phyloP scores from a whole-genome alignment of 208 protist genomes.

The Vickermania spadyakhi region DNA sequence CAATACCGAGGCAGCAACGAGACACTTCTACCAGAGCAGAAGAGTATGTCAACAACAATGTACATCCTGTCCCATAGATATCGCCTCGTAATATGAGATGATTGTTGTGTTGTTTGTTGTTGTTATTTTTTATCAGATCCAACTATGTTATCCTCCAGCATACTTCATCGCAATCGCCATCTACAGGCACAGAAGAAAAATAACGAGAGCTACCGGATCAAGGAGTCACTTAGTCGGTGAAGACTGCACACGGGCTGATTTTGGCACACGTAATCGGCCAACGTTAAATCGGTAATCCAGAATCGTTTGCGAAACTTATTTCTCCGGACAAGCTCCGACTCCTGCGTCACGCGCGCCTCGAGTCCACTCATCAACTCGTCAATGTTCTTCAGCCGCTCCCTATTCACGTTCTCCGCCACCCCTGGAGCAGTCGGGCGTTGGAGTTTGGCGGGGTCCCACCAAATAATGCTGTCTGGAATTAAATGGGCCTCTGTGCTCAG shows the following conservation, averaged over 20 bases:
- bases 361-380: background rate
- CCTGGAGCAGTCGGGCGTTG: background rate
- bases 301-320: background rate
- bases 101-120: too few species aligned
- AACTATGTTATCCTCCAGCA: too few species aligned
- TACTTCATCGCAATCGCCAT: too few species aligned
- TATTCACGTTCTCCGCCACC: background rate
- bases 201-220: too few species aligned
- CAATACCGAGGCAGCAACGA: too few species aligned
- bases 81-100: too few species aligned
- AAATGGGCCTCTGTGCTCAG: slow-evolving; percentile 46
- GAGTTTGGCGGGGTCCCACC: slow-evolving; percentile 12
- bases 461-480: slow-evolving; percentile 30
- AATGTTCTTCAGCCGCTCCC: background rate
- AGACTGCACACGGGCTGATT: background rate
- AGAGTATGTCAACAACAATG: too few species aligned
- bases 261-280: background rate
- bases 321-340: background rate
- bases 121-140: too few species aligned
- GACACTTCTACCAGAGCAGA: too few species aligned
- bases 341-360: background rate
- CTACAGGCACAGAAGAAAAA: too few species aligned
- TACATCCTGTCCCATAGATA: too few species aligned
- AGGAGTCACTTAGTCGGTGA: background rate
- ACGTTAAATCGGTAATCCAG: background rate